These are phyloP conservation scores for Suillus subluteus DNA, from an alignment of 768 basidiomycete genomes.

Conservation along the genomic window DNA sequence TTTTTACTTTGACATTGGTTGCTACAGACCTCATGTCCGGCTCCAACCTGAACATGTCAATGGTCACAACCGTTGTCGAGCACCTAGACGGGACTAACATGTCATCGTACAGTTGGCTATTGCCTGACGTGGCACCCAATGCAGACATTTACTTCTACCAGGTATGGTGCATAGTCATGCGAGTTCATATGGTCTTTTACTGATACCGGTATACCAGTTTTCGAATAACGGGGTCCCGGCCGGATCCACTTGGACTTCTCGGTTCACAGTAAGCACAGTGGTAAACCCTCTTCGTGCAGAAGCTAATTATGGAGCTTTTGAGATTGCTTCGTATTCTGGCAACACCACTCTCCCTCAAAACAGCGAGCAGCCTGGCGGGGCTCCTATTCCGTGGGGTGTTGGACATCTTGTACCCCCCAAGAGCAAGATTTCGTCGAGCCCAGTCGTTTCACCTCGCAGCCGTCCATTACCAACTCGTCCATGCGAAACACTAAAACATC, in stretches of 20 bases:
- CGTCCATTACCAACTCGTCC: not conserved
- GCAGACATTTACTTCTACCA: constrained; percentile 46
- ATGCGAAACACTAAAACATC: not conserved
- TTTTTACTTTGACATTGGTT: not conserved
- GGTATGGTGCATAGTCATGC: constrained; percentile 21
- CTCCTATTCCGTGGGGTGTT: constrained; percentile 40
- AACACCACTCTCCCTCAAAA: constrained; percentile 29
- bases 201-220: constrained; percentile 24
- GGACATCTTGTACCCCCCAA: constrained; percentile 23
- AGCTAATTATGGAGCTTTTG: not conserved
- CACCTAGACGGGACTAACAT: constrained; percentile 39
- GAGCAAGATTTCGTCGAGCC: not conserved
- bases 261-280: constrained; percentile 37
- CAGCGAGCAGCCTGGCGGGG: constrained; percentile 38
- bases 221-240: constrained; percentile 29
- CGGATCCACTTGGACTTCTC: constrained; percentile 39
- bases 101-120: constrained; percentile 40
- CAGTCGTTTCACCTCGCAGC: not conserved
- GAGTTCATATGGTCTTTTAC: not conserved
- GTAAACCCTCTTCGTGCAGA: not conserved
- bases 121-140: constrained; percentile 41
- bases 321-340: constrained; percentile 40
- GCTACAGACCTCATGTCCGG: constrained; percentile 42
- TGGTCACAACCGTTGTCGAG: constrained; percentile 32
- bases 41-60: constrained; percentile 39